These are phyloP conservation scores for Fremontodendron californicum DNA, from an alignment of 345 rosid genomes.

Conservation along the genomic window DNA sequence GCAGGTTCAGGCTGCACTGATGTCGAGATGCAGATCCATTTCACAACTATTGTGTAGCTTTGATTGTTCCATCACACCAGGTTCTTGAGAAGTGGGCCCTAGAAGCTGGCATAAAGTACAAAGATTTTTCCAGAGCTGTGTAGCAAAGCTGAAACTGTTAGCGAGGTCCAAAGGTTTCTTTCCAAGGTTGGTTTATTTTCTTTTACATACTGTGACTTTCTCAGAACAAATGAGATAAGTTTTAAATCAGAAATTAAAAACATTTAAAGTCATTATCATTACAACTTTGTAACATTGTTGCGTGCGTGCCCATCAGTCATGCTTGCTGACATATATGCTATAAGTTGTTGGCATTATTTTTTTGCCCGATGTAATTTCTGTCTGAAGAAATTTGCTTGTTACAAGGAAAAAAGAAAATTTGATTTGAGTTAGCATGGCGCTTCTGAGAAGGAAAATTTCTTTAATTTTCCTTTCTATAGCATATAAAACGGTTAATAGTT, in stretches of 20 bases:
- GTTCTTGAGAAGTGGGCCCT: conserved; percentile 74
- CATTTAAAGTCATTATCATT: not conserved
- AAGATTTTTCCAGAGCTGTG: conserved; percentile 56
- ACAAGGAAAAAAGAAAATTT: not conserved
- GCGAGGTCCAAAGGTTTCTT: conserved; percentile 64
- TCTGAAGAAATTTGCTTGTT: too few species aligned
- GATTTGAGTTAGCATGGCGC: not conserved
- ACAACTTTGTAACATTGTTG: not conserved
- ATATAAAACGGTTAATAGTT: not conserved
- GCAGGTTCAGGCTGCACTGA: conserved; percentile 80
- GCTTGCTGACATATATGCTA: too few species aligned
- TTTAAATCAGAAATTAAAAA: not conserved
- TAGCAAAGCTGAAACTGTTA: conserved; percentile 48
- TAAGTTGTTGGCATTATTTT: too few species aligned
- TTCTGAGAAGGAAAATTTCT: not conserved
- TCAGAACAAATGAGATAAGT: not conserved
- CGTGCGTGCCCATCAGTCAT: not conserved
- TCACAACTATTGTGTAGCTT: conserved; percentile 68
- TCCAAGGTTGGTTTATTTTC: conserved; percentile 45
- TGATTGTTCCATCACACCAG: conserved; percentile 59
- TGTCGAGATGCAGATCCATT: conserved; percentile 64
- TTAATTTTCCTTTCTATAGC: not conserved
- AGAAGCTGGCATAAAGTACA: conserved; percentile 45
- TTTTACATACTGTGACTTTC: not conserved
- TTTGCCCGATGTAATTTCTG: not conserved